Conservation (phyloP, 768 basidiomycete genomes). For the Albatrellus ellisii region DNA sequence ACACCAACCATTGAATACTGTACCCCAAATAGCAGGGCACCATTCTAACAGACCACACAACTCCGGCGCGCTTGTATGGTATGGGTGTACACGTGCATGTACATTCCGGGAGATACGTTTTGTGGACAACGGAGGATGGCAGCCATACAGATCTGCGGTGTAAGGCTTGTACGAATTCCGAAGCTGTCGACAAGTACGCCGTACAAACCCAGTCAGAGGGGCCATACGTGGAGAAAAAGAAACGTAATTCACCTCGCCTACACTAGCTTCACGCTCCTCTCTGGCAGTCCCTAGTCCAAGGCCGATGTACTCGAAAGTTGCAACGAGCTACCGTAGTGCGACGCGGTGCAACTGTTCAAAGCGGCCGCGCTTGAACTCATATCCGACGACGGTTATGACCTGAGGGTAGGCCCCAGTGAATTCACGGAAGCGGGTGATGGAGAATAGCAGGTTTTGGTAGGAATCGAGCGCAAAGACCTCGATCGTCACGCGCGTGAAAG, state of each 20-base stretch:
- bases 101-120: no score
- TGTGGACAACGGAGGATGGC: no score
- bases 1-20: no score
- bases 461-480: slow-evolving; percentile 87
- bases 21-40: no score
- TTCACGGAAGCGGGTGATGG: slow-evolving; percentile 83
- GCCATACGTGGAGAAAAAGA: no score
- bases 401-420: slow-evolving; percentile 61
- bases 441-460: slow-evolving; percentile 84
- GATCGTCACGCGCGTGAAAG: slow-evolving; percentile 40
- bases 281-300: slow-evolving; percentile 44
- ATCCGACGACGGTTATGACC: slow-evolving; percentile 80
- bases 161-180: no score
- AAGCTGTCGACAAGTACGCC: no score
- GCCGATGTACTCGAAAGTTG: slow-evolving; percentile 66
- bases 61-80: no score
- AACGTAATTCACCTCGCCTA: slow-evolving; percentile 94
- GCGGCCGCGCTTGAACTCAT: slow-evolving; percentile 76
- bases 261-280: slow-evolving; percentile 32
- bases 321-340: slow-evolving; percentile 64
- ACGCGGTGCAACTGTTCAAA: slow-evolving; percentile 77
- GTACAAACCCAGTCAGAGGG: no score
- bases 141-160: no score
- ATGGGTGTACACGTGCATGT: no score
- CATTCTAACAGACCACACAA: no score